Conservation (phyloP, 495 filamentous ascomycete species). For the Penicillium canariense region DNA sequence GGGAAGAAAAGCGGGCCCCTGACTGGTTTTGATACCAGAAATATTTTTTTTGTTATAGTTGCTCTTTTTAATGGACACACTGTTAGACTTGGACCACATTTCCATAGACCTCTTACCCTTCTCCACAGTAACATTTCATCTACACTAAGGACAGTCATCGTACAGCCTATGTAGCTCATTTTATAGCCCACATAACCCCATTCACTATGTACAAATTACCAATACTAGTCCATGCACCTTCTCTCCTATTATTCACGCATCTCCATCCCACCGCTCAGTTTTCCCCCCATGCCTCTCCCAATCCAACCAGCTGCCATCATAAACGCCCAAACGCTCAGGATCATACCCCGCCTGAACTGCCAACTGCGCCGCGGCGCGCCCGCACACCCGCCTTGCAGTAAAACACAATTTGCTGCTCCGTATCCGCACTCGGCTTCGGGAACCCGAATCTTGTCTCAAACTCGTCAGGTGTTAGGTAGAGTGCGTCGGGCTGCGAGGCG, state of each 20-base stretch:
- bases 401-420: constrained; percentile 59
- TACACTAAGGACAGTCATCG: neutral
- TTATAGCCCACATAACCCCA: neutral
- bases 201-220: neutral
- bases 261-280: constrained; percentile 52
- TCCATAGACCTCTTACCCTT: neutral
- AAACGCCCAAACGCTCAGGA: constrained; percentile 71
- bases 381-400: constrained; percentile 93
- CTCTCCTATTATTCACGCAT: neutral
- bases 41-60: constrained; percentile 17
- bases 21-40: constrained; percentile 27
- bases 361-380: constrained; percentile 76
- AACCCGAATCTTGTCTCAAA: constrained; percentile 59
- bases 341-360: constrained; percentile 74
- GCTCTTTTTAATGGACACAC: constrained; percentile 24
- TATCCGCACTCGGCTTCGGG: constrained; percentile 37
- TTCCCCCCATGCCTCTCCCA: constrained; percentile 70
- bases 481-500: constrained; percentile 68
- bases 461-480: constrained; percentile 69
- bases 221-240: neutral
- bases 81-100: constrained; percentile 11
- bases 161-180: neutral
- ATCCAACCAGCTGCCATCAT: constrained; percentile 86
- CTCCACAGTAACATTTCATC: neutral
- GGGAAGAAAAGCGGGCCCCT: constrained; percentile 17